These are phyloP conservation scores for Pseudohalonectria lignicola DNA, from an alignment of 2,329 filamentous ascomycete genomes.

Conservation along the genomic window DNA sequence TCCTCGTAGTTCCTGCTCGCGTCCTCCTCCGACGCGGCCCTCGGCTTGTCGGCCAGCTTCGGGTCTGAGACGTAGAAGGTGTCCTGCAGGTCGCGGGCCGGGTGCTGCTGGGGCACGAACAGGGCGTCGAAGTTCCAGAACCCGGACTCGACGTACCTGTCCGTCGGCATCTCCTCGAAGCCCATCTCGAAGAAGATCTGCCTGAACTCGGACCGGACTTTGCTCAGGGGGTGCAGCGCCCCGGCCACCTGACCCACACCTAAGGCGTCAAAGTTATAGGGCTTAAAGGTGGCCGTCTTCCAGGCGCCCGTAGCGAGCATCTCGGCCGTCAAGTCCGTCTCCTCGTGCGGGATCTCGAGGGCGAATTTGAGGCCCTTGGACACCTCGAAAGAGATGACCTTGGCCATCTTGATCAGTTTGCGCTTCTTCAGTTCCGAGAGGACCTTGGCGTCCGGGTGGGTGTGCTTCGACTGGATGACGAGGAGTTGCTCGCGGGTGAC, in stretches of 20 bases:
- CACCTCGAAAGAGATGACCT: constrained; percentile 76
- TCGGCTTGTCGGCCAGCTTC: constrained; percentile 57
- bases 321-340: constrained; percentile 88
- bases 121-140: constrained; percentile 99
- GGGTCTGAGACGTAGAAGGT: constrained; percentile 96
- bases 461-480: constrained; percentile 58
- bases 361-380: constrained; percentile 82
- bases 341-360: constrained; percentile 79
- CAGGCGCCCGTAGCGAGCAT: constrained; percentile 83
- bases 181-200: constrained; percentile 99
- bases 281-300: constrained; percentile 88
- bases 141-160: constrained; percentile 85
- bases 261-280: constrained; percentile 42
- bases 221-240: constrained; percentile 66
- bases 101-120: constrained; percentile 95
- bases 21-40: constrained; percentile 33
- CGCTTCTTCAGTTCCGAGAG: constrained; percentile 81
- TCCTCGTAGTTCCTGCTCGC: constrained; percentile 60
- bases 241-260: constrained; percentile 51
- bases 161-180: constrained; percentile 96
- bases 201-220: constrained; percentile 90
- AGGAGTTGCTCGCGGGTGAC: constrained; percentile 65
- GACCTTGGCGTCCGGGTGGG: constrained; percentile 62
- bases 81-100: constrained; percentile 92
- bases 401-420: constrained; percentile 76